These are phyloP conservation scores for Colletotrichum sp. DNA, from an alignment of 2,329 filamentous ascomycete genomes.

Conservation along the genomic window DNA sequence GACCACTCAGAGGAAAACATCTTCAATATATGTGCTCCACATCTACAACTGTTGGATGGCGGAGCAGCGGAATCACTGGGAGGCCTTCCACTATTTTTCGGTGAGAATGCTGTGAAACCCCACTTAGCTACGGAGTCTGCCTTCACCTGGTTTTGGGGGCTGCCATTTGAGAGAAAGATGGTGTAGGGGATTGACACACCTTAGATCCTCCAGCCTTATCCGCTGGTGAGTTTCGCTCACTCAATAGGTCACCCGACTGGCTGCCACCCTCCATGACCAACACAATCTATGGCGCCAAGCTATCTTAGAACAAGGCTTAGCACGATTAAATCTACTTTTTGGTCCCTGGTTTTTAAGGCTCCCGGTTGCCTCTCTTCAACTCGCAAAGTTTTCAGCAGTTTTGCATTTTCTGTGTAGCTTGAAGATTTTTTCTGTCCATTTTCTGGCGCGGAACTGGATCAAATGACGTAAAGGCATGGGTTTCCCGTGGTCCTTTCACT, in stretches of 20 bases:
- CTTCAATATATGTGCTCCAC: background rate
- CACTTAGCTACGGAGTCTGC: background rate
- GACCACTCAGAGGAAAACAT: background rate
- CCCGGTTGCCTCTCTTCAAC: background rate
- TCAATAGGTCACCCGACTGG: background rate
- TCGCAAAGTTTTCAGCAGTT: background rate
- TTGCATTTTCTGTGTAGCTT: background rate
- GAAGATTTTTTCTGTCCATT: background rate
- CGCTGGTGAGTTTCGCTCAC: background rate
- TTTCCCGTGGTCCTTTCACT: background rate
- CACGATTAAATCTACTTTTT: background rate
- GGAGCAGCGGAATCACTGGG: background rate
- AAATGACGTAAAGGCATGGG: background rate
- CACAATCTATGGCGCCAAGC: fast-evolving
- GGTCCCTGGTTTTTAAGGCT: background rate
- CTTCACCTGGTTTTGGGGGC: background rate
- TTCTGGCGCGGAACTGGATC: background rate
- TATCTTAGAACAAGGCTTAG: background rate
- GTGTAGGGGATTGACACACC: background rate
- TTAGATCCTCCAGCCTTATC: background rate
- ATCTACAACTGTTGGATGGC: background rate
- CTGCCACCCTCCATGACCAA: background rate
- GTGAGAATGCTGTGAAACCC: background rate
- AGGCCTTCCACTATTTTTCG: background rate
- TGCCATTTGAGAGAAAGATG: background rate